Evolutionary conservation across 75 land plant species (phyloP).

Genomic region (Cupressus sempervirens): DNA sequence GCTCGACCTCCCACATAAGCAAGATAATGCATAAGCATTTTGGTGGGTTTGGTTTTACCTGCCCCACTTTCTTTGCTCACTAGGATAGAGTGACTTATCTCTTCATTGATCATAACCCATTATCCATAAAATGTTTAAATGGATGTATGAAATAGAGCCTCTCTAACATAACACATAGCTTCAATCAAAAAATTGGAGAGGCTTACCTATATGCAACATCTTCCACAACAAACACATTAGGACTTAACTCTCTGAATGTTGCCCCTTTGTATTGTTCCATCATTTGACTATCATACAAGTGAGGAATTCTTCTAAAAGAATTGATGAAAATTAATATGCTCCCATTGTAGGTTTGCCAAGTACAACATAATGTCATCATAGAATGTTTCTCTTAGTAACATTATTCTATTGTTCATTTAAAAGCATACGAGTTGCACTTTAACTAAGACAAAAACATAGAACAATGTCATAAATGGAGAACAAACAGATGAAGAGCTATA

Average conservation of each 20-base stretch:
- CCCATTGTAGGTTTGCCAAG: constrained; percentile 84
- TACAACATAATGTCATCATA: neutral
- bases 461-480: neutral
- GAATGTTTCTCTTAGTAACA: neutral
- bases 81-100: constrained; percentile 76
- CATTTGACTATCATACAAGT: constrained; percentile 85
- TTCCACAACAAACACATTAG: constrained; percentile 90
- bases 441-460: neutral
- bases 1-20: constrained; percentile 93
- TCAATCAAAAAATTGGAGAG: neutral
- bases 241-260: constrained; percentile 81
- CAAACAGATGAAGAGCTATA: neutral
- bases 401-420: neutral
- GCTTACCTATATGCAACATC: constrained; percentile 80
- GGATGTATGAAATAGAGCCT: neutral
- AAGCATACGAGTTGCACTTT: neutral
- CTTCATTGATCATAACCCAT: constrained; percentile 79
- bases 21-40: constrained; percentile 88
- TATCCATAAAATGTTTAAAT: neutral
- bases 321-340: constrained; percentile 87
- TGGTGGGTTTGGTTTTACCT: constrained; percentile 91
- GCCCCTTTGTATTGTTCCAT: constrained; percentile 96
- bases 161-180: neutral
- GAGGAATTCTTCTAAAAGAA: constrained; percentile 77
- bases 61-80: constrained; percentile 98